Evolutionary conservation across 1,284 basidiomycete species (phyloP), one percentile per base, ranked within the genome.

Genomic region (Austropuccinia psidii): DNA sequence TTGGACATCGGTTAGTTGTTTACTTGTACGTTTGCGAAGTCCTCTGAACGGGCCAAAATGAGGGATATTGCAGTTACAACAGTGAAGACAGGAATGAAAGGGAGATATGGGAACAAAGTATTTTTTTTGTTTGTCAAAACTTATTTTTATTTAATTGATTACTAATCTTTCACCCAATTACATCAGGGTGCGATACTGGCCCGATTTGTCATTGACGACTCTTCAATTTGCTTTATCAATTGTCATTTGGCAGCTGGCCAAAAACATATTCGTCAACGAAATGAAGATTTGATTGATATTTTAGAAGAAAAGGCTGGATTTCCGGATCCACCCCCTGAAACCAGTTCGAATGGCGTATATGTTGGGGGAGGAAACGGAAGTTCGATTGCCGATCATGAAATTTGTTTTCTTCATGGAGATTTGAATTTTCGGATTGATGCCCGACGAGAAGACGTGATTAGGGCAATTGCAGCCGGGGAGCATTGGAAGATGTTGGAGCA

Each of bases 181-280:
- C 8, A 50, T 15, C 77, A 92, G 89, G 95, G 95, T 17, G 93
- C 90, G 0, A 93, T 98, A 74, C 86, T 96, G 19, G 85, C 91
- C 1, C 87, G 95, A n/a, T 86, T 97, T 75, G 86, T 93, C 9
- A 83, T 98, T 43, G 91, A 93, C 76, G 75, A 79, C 82, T 89
- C 91, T 1, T 93, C 91, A 0, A 81, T 98, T 31, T 97, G 93
- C 79, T 90, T 97, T 78, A 87, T 97, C 83, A 98, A 98, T 81
- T 92, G 91, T 77, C 95, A 98, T 83, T 84, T 98, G 64, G 95
- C 94, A 4, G 94, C 95, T 1, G 94, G 95, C 0, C 93, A 96
- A 79, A 85, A 86, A 75, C 88, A 90, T 58, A 86, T 90, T 33
- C 85, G 89, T 9, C 85, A 89, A 76, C 85, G 95, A 6, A 97